Base-by-base conservation (phyloP, 192 early-diverging fungal genomes). In the Bifiguratus adelaidae region DNA sequence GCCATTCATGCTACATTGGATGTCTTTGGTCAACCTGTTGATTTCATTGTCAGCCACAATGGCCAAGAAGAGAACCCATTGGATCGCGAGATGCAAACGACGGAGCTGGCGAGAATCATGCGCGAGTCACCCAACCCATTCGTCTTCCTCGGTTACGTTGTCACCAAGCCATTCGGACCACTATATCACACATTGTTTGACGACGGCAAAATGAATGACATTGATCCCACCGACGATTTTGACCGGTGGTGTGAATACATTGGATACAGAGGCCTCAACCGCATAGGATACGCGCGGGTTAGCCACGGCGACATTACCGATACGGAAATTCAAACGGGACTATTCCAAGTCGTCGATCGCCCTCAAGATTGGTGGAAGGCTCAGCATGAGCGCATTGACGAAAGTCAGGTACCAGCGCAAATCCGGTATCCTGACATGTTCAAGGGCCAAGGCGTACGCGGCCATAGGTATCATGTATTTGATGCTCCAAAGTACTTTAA, bases 181-280 rank as follows among this genome's bases (percentile, higher is more conserved):
- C 64, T 75, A 48, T 86, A 89, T 59, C 58, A 70, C 25, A 53
- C 81, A 8, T 60, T 89, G 34, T 80, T 79, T 55, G 44, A 74
- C 26, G 74, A 70, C 34, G 83, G 81, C 28, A 61, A 71, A 53
- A 72, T 89, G 11, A 72, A 83, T 55, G 86, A 89, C 60, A 75
- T 89, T 41, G 86, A 89, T 55, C 66, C 73, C 5, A 70, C 79
- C 0, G n/a, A n/a, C n/a, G 86, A 89, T 51, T 68, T 63, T 47
- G 83, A 85, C 65, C 77, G 86, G 41, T 89, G 86, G 86, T 89
- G 86, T 64, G 67, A 89, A 63, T 89, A 89, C 65, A 70, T 89
- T 18, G 83, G 75, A 29, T 89, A 76, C 67, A 78, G 86, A 53
- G 83, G 84, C 7, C 51, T 89, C 37, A 74, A 80, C 60, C 71